These are phyloP conservation scores for Corylus heterophylla DNA, from an alignment of 306 rosid species.

Conservation along the genomic window DNA sequence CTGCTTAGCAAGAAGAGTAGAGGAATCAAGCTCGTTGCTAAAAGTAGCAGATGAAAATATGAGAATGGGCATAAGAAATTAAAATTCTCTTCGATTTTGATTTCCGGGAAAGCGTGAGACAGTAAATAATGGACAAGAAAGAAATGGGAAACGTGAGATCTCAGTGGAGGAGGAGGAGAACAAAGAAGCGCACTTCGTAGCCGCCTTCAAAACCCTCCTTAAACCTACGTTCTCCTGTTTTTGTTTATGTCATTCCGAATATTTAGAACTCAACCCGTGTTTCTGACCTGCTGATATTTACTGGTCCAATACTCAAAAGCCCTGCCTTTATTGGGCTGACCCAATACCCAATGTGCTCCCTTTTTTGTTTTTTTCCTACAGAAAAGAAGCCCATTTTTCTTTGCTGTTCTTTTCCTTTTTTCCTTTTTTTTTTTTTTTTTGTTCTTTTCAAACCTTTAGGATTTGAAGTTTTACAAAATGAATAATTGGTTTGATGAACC, in stretches of 20 bases:
- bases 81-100: background rate
- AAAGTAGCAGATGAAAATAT: conserved; percentile 6
- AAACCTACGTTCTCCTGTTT: conserved; percentile 45
- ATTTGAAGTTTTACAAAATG: no score
- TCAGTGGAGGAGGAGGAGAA: background rate
- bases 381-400: no score
- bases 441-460: no score
- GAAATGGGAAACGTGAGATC: background rate
- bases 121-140: background rate
- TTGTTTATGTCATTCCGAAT: background rate
- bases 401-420: no score
- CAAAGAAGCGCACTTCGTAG: conserved; percentile 11
- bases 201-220: conserved; percentile 75
- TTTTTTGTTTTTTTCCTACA: no score
- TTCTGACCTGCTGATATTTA: background rate
- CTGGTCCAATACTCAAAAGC: background rate
- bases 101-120: conserved; percentile 12
- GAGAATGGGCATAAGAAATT: conserved; percentile 9
- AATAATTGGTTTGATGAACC: no score
- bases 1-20: background rate
- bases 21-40: conserved; percentile 16
- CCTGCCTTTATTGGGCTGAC: background rate
- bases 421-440: no score
- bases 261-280: background rate
- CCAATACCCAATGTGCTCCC: background rate